Evolutionary conservation across 2,329 filamentous ascomycete species (phyloP), one percentile per base, ranked within the genome.

Genomic region (Penicillium sp.): DNA sequence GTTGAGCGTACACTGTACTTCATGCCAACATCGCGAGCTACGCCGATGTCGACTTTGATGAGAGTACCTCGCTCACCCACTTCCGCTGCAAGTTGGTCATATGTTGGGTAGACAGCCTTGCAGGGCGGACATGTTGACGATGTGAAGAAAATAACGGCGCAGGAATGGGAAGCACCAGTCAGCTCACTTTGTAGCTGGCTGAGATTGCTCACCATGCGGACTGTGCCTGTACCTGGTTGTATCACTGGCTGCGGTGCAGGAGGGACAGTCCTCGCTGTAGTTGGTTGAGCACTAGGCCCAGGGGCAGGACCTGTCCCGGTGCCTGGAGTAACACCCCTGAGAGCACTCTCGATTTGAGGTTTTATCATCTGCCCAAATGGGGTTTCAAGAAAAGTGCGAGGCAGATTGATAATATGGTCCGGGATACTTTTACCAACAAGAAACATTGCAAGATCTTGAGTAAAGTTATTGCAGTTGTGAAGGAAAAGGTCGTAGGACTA

Each of bases 391-490:
- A 97, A 92, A 1, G 87, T 88, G 67, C 91, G 83, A 0, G 93
- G 93, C 69, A 97, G 86, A 62, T 88, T 90, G 30, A 85, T 83
- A 62, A 99, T 97, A 66, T 96, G 87, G 1, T 87, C 83, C 0
- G 94, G 94, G 57, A 97, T 97, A 3, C 90, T 89, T 64, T 87
- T 89, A 22, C 94, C 93, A 1, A 97, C 79, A 0, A 97, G 79
- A 61, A 97, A 97, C 73, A 90, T 94, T 60, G 90, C 80, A 62
- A 97, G 87, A 58, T 96, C 91, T 68, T 97, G 93, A 4, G 89
- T 90, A 74, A 97, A 99, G 73, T 97, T 97, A 77, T 97, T 99
- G 78, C 93, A 97, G 71, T 99, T 99, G 74, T 97, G 91, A 28
- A 84, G 65, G 77, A 90, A 96, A 5, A 97, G 78, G 69, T 97